Conservation (phyloP, 805 yeast species). For the Maudiozyma bulderi region DNA sequence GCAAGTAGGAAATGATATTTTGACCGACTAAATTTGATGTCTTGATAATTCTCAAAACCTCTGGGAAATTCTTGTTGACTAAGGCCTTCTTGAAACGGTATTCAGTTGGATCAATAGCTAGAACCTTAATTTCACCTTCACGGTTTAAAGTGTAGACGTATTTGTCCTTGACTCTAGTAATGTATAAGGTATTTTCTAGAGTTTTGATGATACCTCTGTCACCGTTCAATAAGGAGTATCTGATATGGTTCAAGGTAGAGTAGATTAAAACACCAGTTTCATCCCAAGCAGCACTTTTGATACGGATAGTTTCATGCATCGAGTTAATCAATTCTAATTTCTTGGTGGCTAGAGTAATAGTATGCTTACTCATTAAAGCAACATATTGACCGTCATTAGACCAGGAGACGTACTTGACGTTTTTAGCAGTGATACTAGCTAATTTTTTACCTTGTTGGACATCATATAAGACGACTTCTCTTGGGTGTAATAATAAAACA, state of each 20-base stretch:
- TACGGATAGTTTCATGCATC: slow-evolving; percentile 92
- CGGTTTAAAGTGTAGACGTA: slow-evolving; percentile 76
- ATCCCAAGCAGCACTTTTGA: slow-evolving; percentile 97
- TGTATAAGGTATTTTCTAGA: slow-evolving; percentile 76
- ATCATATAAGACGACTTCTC: slow-evolving; percentile 73
- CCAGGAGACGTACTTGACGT: slow-evolving; percentile 85
- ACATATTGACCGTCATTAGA: slow-evolving; percentile 77
- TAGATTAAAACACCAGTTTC: slow-evolving; percentile 84
- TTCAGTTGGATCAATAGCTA: slow-evolving; percentile 89
- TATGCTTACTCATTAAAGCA: slow-evolving; percentile 86
- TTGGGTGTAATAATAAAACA: slow-evolving; percentile 61
- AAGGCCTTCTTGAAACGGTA: slow-evolving; percentile 91
- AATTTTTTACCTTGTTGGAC: slow-evolving; percentile 83
- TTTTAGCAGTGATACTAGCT: slow-evolving; percentile 57
- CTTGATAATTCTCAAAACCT: slow-evolving; percentile 81
- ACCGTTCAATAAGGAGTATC: slow-evolving; percentile 86
- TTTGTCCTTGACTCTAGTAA: slow-evolving; percentile 59
- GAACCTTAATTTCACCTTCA: slow-evolving; percentile 69
- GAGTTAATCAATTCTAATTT: slow-evolving; percentile 69
- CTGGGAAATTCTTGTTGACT: slow-evolving; percentile 80
- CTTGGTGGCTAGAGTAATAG: slow-evolving; percentile 77
- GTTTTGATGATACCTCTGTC: slow-evolving; percentile 93
- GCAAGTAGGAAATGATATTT: slow-evolving; percentile 88
- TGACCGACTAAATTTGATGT: slow-evolving; percentile 92
- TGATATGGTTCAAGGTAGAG: slow-evolving; percentile 91